Conservation (phyloP, 257 asterid species). For the Gynochthodes officinalis region DNA sequence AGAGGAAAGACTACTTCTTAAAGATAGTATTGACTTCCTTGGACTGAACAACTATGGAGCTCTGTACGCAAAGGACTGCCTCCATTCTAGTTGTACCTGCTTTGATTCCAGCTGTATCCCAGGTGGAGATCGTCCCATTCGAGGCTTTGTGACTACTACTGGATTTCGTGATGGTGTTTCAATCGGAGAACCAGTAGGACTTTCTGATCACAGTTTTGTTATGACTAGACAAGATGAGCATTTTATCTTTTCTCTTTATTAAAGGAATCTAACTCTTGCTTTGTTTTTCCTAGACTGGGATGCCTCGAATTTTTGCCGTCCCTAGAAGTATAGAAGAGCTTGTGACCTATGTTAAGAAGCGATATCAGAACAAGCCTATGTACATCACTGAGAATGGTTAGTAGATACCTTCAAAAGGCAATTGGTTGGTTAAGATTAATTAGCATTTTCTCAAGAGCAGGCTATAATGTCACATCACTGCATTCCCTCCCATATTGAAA, state of each 20-base stretch:
- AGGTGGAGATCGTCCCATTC: constrained; percentile 49
- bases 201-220: background rate
- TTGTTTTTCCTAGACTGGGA: constrained; percentile 44
- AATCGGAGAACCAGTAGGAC: constrained; percentile 61
- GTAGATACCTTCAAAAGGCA: background rate
- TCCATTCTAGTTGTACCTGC: constrained; percentile 47
- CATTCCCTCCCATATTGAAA: too few relatives aligned
- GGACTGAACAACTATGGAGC: constrained; percentile 70
- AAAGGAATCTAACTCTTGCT: background rate
- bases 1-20: constrained; percentile 41
- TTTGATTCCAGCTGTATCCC: constrained; percentile 31
- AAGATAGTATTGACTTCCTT: constrained; percentile 56
- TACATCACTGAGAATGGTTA: constrained; percentile 68
- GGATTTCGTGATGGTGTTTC: constrained; percentile 48
- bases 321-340: constrained; percentile 62
- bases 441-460: too few relatives aligned
- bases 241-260: background rate
- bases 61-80: constrained; percentile 68
- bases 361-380: constrained; percentile 68
- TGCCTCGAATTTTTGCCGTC: constrained; percentile 39
- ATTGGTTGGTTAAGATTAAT: too few relatives aligned
- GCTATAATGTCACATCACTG: too few relatives aligned
- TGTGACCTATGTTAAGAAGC: constrained; percentile 42
- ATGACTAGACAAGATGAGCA: background rate
- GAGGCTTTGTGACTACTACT: constrained; percentile 44